Base-by-base conservation (phyloP, 2,329 filamentous ascomycete genomes). In the Colletotrichum sp. region DNA sequence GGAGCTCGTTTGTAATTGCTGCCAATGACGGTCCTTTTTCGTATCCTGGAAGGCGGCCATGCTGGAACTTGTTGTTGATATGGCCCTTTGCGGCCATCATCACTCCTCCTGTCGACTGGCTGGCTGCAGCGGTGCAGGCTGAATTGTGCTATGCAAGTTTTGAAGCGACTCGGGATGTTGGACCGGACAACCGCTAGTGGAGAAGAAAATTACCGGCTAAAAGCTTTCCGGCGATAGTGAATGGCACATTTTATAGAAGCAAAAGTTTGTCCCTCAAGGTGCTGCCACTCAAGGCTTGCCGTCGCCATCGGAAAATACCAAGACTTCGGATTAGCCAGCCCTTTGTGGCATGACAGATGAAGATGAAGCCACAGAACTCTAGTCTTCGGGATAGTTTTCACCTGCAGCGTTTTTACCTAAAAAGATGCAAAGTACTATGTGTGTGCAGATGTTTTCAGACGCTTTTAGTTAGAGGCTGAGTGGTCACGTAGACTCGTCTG, bases 221-320 rank as follows among this genome's bases (percentile, higher is more conserved):
- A 52, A 52, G 44, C 0, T 2, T 49, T 21, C 10, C 9, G 9
- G 0, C 10, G 1, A 32, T 12, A 6, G n/a, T 18, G 10, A 21
- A 21, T 52, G 44, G n/a, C n/a, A 1, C 6, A 21, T 52, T 13
- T 21, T 52, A 21, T 21, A 52, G n/a, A 21, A 21, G 3, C 0
- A 12, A 21, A 21, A 13, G 44, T 12, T 21, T 52, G 10, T 21
- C 44, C 44, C 9, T 52, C 44, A 21, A 52, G 44, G 44, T 52
- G 16, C 1, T 52, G 6, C 1, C n/a, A 2, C n/a, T 49, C 3
- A 1, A 49, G 44, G n/a, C n/a, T 21, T 12, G 44, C 44, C 44
- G 44, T 52, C 44, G n/a, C 44, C 44, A 52, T 12, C 1, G 10
- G 39, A 49, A 21, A 21, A 21, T 2, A 52, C 2, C n/a, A 13